phyloP scores from a whole-genome alignment of 495 filamentous ascomycete genomes.

The Pyrenopolyporus hunteri region DNA sequence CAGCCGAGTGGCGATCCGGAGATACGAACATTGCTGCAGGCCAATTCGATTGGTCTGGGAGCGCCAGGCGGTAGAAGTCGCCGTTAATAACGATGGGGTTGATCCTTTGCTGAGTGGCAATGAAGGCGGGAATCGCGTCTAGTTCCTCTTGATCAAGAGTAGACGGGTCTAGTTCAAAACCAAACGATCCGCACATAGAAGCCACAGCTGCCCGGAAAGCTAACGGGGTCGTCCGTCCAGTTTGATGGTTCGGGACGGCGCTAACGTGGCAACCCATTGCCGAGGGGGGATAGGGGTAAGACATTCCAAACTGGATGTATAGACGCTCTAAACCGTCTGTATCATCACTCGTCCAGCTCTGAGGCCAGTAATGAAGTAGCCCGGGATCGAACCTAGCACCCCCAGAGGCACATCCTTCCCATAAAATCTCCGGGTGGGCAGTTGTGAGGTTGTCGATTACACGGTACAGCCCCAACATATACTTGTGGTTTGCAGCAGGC shows the following conservation, averaged over 20 bases:
- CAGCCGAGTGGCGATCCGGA: slow-evolving; percentile 47
- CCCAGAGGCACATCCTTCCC: slow-evolving; percentile 64
- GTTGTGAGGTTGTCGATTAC: slow-evolving; percentile 60
- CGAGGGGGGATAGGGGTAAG: slow-evolving; percentile 59
- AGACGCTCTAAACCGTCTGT: slow-evolving; percentile 60
- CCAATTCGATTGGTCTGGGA: slow-evolving; percentile 62
- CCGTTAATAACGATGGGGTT: slow-evolving; percentile 58
- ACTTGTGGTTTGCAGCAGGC: slow-evolving; percentile 54
- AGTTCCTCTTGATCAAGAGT: slow-evolving; percentile 50
- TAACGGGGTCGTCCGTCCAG: slow-evolving; percentile 54
- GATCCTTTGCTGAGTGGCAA: slow-evolving; percentile 55
- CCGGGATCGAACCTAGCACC: slow-evolving; percentile 63
- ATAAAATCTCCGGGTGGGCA: slow-evolving; percentile 59
- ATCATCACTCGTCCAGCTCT: slow-evolving; percentile 64
- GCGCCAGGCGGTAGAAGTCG: slow-evolving; percentile 56
- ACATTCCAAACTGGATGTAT: slow-evolving; percentile 62
- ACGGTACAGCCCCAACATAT: slow-evolving; percentile 62
- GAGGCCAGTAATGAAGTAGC: slow-evolving; percentile 61
- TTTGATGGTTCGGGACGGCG: slow-evolving; percentile 59
- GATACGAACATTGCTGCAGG: slow-evolving; percentile 60
- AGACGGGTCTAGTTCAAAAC: slow-evolving; percentile 58
- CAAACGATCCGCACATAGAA: slow-evolving; percentile 64
- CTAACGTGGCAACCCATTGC: slow-evolving; percentile 64
- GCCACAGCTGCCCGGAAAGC: slow-evolving; percentile 61
- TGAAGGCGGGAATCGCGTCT: slow-evolving; percentile 52